Evolutionary conservation across 2,329 filamentous ascomycete species (phyloP), one percentile per base, ranked within the genome.

Genomic region (Thielaviopsis populi): DNA sequence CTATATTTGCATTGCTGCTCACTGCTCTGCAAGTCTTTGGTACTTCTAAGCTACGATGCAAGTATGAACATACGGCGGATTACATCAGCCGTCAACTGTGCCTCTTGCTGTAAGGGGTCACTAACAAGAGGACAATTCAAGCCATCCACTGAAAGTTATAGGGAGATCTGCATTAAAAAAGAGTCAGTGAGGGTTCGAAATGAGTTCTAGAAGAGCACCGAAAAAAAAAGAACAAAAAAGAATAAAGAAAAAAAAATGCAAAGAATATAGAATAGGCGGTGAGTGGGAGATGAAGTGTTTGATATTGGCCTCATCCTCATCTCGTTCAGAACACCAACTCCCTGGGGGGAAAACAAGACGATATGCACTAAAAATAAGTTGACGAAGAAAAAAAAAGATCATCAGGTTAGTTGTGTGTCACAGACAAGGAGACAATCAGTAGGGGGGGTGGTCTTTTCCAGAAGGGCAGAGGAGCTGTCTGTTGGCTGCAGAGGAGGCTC

Each of bases 221-320:
- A n/a, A 33, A 56, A 33, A 30, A 8, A 33, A 37, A n/a, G 37
- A 11, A 13, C 10, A 1, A 37, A 37, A 24, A 33, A 56, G 15
- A 15, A 54, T 15, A 11, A 46, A 15, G 17, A 33, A 56, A n/a
- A 56, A 56, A 56, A 15, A 11, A 30, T 4, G 15, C 2, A 11
- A 54, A n/a, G 10, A 37, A 3, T 8, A 56, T 19, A 33, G 5
- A 56, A 56, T 27, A 56, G 27, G 59, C 59, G 59, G 59, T 61
- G 59, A 61, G 42, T 4, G 59, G 59, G 24, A 61, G 42, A 61
- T 43, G 59, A 61, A 30, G 42, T 37, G 43, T 61, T 61, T 61
- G 59, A 37, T 46, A 48, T 48, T 61, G 15, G 22, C 40, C 22
- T 37, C 59, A 48, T 33, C 40, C 41, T 37, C 59, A 61, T 61